phyloP scores from a whole-genome alignment of 2,329 filamentous ascomycete genomes.

The Metarhizium humberi region DNA sequence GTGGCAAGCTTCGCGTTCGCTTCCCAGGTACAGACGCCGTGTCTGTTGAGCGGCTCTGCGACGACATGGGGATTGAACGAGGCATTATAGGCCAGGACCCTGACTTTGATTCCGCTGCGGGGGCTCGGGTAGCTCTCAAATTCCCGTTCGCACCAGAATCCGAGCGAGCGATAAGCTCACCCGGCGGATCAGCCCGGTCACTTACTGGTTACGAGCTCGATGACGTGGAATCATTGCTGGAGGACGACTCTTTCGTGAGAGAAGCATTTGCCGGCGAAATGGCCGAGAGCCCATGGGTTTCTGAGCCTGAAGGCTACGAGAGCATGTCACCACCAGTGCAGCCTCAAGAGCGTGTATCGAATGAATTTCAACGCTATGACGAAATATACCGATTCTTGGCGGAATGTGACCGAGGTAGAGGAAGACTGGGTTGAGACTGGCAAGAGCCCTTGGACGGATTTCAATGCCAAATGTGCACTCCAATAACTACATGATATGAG shows the following conservation, averaged over 20 bases:
- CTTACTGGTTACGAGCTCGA: conserved; percentile 31
- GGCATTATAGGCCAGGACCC: conserved; percentile 71
- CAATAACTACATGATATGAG: not conserved
- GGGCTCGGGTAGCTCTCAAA: conserved; percentile 63
- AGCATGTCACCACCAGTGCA: conserved; percentile 39
- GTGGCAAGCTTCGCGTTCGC: conserved; percentile 63
- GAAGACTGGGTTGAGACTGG: conserved; percentile 18
- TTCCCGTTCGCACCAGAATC: conserved; percentile 74
- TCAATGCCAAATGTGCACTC: not conserved
- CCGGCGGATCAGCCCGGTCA: conserved; percentile 39
- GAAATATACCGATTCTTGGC: conserved; percentile 50
- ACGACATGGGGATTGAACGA: conserved; percentile 75
- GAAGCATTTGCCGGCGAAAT: conserved; percentile 34
- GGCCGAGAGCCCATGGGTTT: conserved; percentile 38
- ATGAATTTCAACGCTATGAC: conserved; percentile 45
- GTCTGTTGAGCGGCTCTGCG: conserved; percentile 73
- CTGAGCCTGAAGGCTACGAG: conserved; percentile 37
- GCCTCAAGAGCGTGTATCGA: conserved; percentile 33
- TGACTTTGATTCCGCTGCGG: conserved; percentile 59
- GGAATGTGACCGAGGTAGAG: conserved; percentile 41
- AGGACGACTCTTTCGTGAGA: conserved; percentile 25
- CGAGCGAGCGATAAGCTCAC: conserved; percentile 31
- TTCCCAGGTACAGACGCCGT: conserved; percentile 86
- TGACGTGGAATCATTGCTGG: conserved; percentile 21
- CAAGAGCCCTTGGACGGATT: not conserved